Evolutionary conservation across 2,329 filamentous ascomycete genomes (phyloP).

Genomic region (Penicillium sp.): DNA sequence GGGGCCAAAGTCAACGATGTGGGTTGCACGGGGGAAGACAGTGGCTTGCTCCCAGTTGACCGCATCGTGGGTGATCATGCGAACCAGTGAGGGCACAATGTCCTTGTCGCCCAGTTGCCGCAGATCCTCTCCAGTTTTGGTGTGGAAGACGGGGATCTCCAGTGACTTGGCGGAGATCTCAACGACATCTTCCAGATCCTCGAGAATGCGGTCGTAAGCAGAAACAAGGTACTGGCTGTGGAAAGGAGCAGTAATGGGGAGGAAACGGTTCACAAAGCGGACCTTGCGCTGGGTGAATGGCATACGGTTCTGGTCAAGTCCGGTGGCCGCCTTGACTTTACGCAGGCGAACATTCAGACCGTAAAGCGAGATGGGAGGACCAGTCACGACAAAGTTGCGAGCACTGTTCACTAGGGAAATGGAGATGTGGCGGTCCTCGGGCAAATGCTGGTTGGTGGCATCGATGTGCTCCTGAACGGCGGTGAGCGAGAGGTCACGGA

Average conservation of each 20-base stretch:
- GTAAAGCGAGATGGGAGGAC: conserved; percentile 91
- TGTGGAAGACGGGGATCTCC: conserved; percentile 84
- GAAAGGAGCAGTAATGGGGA: conserved; percentile 97
- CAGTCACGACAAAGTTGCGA: conserved; percentile 93
- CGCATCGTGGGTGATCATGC: conserved; percentile 89
- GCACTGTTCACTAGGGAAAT: conserved; percentile 97
- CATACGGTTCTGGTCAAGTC: conserved; percentile 89
- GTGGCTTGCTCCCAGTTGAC: conserved; percentile 98
- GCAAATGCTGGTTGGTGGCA: conserved; percentile 93
- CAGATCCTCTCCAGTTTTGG: conserved; percentile 81
- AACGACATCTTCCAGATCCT: conserved; percentile 82
- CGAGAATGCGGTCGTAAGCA: conserved; percentile 76
- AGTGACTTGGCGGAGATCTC: conserved; percentile 70
- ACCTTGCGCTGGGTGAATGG: conserved; percentile 95
- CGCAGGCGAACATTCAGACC: conserved; percentile 92
- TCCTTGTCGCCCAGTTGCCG: conserved; percentile 68
- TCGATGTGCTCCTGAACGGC: conserved; percentile 96
- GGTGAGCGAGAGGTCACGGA: conserved; percentile 81
- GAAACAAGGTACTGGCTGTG: conserved; percentile 90
- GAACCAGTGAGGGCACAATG: conserved; percentile 79
- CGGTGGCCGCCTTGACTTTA: conserved; percentile 97
- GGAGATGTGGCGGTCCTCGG: conserved; percentile 84
- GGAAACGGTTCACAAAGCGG: conserved; percentile 92
- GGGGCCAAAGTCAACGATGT: conserved; percentile 94
- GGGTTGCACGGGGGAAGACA: conserved; percentile 82